Conservation (phyloP, 768 basidiomycete genomes). For the Trametes gibbosa region DNA sequence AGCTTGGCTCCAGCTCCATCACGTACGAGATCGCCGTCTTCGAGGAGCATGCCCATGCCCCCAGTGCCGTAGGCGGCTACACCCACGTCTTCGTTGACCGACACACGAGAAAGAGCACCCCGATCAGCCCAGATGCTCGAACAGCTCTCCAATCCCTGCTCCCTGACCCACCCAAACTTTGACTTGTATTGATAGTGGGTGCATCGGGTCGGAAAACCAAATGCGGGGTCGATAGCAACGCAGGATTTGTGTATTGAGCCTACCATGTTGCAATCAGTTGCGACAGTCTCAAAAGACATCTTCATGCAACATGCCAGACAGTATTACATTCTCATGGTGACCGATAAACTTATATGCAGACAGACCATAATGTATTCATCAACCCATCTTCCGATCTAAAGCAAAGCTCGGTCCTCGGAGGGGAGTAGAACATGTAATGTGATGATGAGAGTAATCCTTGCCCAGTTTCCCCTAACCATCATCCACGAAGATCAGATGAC, state of each 20-base stretch:
- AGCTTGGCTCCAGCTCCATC: slow-evolving; percentile 72
- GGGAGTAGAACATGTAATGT: background rate
- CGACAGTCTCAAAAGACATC: too few relatives aligned
- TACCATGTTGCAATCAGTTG: too few relatives aligned
- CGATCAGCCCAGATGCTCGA: slow-evolving; percentile 42
- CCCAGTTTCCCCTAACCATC: slow-evolving; percentile 84
- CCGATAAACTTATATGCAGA: too few relatives aligned
- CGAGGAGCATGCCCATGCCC: slow-evolving; percentile 34
- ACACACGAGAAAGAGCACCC: slow-evolving; percentile 50
- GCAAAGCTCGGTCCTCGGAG: background rate
- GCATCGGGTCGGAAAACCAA: too few relatives aligned
- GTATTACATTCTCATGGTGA: too few relatives aligned
- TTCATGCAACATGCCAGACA: too few relatives aligned
- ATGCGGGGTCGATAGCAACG: too few relatives aligned
- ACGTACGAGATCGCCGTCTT: slow-evolving; percentile 82
- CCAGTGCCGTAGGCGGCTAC: slow-evolving; percentile 53
- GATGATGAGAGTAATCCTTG: slow-evolving; percentile 47
- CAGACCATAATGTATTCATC: slow-evolving; percentile 16
- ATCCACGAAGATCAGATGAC: slow-evolving; percentile 51
- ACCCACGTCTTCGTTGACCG: slow-evolving; percentile 84
- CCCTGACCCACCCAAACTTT: too few relatives aligned
- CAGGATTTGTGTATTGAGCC: too few relatives aligned
- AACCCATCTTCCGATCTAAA: background rate
- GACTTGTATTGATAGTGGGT: too few relatives aligned
- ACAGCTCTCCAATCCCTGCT: slow-evolving; percentile 38